phyloP scores from a whole-genome alignment of 768 basidiomycete species.

The Lyophyllum semitale region DNA sequence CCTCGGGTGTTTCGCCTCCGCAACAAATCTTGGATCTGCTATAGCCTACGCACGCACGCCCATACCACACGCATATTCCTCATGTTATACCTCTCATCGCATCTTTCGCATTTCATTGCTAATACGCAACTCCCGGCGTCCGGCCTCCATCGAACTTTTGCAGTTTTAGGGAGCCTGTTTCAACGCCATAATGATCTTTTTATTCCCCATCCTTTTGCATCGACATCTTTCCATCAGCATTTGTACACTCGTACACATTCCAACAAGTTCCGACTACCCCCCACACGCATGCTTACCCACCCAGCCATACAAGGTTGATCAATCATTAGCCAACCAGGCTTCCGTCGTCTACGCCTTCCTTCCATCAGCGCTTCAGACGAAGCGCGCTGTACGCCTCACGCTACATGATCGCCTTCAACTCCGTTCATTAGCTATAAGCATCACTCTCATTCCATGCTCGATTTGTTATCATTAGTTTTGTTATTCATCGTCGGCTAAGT shows the following conservation, averaged over 20 bases:
- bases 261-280: slow-evolving; percentile 8
- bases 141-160: neutral
- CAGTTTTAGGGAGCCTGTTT: neutral
- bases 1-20: neutral
- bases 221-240: slow-evolving; percentile 13
- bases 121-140: slow-evolving; percentile 1
- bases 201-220: slow-evolving; percentile 8
- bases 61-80: slow-evolving; percentile 6
- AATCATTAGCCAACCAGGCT: neutral
- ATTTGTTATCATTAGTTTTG: slow-evolving; percentile 17
- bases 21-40: slow-evolving; percentile 6
- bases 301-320: neutral
- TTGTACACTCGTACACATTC: slow-evolving; percentile 11
- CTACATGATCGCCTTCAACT: neutral
- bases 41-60: slow-evolving; percentile 3
- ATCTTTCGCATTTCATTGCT: slow-evolving; percentile 1
- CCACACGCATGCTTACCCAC: neutral
- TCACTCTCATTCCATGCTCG: slow-evolving; percentile 10
- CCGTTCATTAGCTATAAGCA: slow-evolving; percentile 3
- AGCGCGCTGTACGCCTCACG: neutral
- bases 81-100: slow-evolving; percentile 8
- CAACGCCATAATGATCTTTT: neutral
- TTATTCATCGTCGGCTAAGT: too few species aligned
- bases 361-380: neutral
- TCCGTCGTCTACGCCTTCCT: neutral